Conservation (phyloP, 2,329 filamentous ascomycete genomes). For the Biscogniauxia sp. region DNA sequence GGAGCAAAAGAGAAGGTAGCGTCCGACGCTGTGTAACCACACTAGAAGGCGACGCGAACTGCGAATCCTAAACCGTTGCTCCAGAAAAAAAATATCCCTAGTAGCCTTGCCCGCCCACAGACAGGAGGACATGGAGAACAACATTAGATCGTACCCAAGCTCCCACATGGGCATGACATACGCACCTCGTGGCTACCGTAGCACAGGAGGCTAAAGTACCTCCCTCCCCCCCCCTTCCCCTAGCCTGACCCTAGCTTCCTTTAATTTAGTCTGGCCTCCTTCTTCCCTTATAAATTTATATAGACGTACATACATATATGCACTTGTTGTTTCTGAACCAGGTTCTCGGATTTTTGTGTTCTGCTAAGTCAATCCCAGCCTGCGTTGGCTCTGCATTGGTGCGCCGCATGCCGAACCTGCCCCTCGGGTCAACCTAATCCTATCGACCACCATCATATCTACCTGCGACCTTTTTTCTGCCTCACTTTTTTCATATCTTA, state of each 20-base stretch:
- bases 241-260: conserved; percentile 6
- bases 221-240: too few relatives aligned
- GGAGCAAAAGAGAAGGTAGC: neutral
- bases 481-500: neutral
- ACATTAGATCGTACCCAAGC: neutral
- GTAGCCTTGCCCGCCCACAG: conserved; percentile 5
- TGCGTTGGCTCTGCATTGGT: neutral
- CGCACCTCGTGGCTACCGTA: conserved; percentile 27
- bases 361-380: neutral
- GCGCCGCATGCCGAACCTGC: neutral
- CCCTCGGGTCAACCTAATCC: neutral
- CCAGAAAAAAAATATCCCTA: conserved; percentile 17
- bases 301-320: neutral
- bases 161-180: conserved; percentile 6
- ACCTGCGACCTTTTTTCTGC: neutral
- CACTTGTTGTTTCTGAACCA: neutral
- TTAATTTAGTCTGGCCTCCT: neutral
- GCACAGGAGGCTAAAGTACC: conserved; percentile 17
- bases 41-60: conserved; percentile 6
- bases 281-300: conserved; percentile 7
- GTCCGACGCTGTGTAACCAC: conserved; percentile 24
- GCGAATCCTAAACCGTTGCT: conserved; percentile 13
- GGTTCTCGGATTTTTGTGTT: neutral
- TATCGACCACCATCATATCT: neutral
- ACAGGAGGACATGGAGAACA: neutral